Percentiles rank a stretch among this genome's conserved stretches.
phyloP scores from a whole-genome alignment of 2,329 filamentous ascomycete genomes.

The Penicillium italicum region DNA sequence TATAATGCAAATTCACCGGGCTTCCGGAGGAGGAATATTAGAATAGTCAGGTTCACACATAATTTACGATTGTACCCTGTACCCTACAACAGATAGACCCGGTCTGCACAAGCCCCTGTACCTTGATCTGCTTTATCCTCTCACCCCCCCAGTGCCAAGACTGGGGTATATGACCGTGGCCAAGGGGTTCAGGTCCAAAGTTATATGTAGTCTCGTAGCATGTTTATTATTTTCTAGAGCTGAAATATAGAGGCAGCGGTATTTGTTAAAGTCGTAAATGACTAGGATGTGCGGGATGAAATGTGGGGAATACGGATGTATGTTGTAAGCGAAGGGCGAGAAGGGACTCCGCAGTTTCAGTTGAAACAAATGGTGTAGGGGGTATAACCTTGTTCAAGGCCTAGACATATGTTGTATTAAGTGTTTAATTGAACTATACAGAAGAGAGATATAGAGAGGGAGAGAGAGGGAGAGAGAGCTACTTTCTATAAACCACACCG shows the following conservation, averaged over 20 bases:
- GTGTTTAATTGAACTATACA: background rate
- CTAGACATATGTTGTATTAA: background rate
- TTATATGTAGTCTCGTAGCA: background rate
- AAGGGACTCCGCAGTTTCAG: background rate
- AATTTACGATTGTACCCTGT: background rate
- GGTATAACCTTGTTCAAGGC: background rate
- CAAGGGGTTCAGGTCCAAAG: background rate
- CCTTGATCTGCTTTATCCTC: background rate
- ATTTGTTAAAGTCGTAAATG: background rate
- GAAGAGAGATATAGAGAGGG: background rate
- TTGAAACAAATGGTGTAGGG: background rate
- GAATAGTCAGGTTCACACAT: background rate
- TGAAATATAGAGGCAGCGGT: background rate
- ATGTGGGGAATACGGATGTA: background rate
- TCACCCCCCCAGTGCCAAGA: background rate
- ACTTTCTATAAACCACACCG: background rate
- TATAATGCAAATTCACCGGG: background rate
- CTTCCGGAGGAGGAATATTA: background rate
- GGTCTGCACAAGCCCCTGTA: background rate
- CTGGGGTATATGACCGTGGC: constrained; percentile 1
- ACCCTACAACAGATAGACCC: too few species aligned
- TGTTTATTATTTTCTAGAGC: background rate
- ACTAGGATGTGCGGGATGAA: background rate
- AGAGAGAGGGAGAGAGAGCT: too few species aligned
- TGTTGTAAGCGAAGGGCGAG: background rate